Percentiles rank a stretch among this genome's conserved stretches.
phyloP scores from a whole-genome alignment of 2,329 filamentous ascomycete genomes.

The Dryadomyces quercivorus region DNA sequence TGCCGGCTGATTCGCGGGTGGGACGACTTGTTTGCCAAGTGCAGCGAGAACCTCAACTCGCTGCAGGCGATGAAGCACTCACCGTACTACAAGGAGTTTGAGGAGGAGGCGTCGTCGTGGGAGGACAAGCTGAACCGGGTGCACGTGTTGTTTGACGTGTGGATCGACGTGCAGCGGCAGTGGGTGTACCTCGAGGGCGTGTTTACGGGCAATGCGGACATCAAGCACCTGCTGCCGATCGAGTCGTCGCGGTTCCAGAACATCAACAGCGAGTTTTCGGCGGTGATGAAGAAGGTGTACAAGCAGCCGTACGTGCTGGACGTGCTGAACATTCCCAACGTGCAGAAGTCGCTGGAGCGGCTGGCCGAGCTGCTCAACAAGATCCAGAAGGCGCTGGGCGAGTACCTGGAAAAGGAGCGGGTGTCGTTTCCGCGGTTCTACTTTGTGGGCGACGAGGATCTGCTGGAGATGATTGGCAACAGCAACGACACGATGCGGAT shows the following conservation, averaged over 20 bases:
- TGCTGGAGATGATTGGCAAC: constrained; percentile 98
- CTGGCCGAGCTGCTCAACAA: constrained; percentile 96
- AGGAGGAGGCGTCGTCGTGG: constrained; percentile 92
- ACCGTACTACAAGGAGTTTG: constrained; percentile 98
- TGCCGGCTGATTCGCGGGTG: constrained; percentile 94
- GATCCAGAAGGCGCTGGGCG: constrained; percentile 96
- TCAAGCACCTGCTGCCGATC: constrained; percentile 93
- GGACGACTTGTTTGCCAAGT: constrained; percentile 97
- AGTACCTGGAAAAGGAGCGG: constrained; percentile 95
- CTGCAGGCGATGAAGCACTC: constrained; percentile 98
- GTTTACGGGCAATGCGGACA: constrained; percentile 96
- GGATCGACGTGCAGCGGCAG: constrained; percentile 99
- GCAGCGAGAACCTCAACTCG: constrained; percentile 94
- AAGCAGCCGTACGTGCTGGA: constrained; percentile 93
- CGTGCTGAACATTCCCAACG: constrained; percentile 87
- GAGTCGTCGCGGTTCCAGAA: constrained; percentile 97
- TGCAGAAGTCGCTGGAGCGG: constrained; percentile 90
- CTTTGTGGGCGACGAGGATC: constrained; percentile 96
- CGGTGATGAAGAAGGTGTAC: constrained; percentile 99
- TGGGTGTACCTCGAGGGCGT: constrained; percentile 99
- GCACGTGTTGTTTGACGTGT: constrained; percentile 95
- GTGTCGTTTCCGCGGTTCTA: constrained; percentile 98
- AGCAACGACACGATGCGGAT: constrained; percentile 95
- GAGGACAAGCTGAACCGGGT: constrained; percentile 97
- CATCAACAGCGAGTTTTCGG: constrained; percentile 97